Conservation (phyloP, 2,329 filamentous ascomycete genomes). For the Fusarium sp. region DNA sequence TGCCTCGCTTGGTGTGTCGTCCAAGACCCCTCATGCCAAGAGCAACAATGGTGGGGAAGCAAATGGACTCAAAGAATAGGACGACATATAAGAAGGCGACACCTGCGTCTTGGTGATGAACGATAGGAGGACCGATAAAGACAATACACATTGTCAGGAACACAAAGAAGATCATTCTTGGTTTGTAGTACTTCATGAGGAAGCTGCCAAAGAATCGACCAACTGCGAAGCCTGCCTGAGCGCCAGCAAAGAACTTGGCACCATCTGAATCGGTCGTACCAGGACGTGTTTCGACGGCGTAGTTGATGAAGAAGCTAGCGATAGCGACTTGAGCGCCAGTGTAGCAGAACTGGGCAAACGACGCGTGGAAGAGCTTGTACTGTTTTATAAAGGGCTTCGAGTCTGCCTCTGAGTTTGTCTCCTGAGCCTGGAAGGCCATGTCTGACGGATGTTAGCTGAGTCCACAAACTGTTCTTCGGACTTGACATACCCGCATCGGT, state of each 20-base stretch:
- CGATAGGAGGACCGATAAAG: conserved; percentile 67
- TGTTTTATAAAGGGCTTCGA: conserved; percentile 76
- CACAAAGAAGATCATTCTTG: conserved; percentile 74
- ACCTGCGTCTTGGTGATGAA: conserved; percentile 59
- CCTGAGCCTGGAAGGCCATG: conserved; percentile 71
- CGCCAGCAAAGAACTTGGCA: conserved; percentile 78
- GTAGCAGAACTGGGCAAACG: conserved; percentile 83
- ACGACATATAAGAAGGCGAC: conserved; percentile 75
- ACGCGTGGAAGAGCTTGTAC: conserved; percentile 81
- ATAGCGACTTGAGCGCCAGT: conserved; percentile 77
- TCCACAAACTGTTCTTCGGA: rapidly evolving
- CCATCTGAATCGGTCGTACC: conserved; percentile 63
- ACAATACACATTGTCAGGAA: conserved; percentile 75
- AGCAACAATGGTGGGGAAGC: conserved; percentile 85
- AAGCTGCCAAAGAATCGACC: conserved; percentile 77
- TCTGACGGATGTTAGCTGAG: conserved; percentile 57
- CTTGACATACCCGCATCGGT: conserved; percentile 59
- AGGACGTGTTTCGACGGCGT: conserved; percentile 70
- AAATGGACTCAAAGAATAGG: conserved; percentile 84
- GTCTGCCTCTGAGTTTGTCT: conserved; percentile 64
- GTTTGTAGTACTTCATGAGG: conserved; percentile 75
- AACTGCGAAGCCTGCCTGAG: conserved; percentile 78
- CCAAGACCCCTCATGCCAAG: conserved; percentile 81
- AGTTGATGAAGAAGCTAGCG: conserved; percentile 80
- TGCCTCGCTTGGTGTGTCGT: conserved; percentile 81